Base-by-base conservation (phyloP, 148 eudicot genomes). In the Vaccinium macrocarpon region DNA sequence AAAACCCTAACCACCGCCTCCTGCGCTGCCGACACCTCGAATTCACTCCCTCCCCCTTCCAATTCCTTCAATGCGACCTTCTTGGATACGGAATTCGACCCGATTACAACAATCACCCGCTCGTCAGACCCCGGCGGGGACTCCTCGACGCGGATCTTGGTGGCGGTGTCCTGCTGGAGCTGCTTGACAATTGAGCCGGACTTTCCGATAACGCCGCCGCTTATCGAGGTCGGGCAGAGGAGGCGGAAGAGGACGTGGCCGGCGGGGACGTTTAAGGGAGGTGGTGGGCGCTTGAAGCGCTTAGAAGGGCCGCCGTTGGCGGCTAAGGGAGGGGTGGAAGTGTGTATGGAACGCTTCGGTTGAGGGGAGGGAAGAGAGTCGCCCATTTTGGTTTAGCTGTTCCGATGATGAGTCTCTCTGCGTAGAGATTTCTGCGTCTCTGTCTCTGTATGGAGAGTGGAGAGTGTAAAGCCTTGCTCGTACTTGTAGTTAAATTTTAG, bases 191-290 rank as follows among this genome's bases (percentile, higher is more conserved):
- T 78, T n/a, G 91, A 64, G 42, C 98, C 98, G 15, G 91, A 88
- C 61, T 92, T 95, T 0, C 98, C 98, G 78, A 95, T 95, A 78
- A 95, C 81, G 62, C 88, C 93, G 42, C 98, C 92, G 86, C 92
- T 79, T 38, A 88, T 89, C 0, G 97, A 89, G 4, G 86, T 85
- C 82, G 90, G 95, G 90, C 96, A 93, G 84, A 95, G 88, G 70
- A 95, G 85, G 19, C 92, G 93, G 88, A 94, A 85, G 32, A 90
- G 68, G 12, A 85, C 88, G 86, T 90, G 85, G 71, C 90, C 90
- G 70, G 89, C 27, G 57, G 95, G 90, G 78, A 86, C 76, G 80
- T 38, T 32, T n/a, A 84, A 84, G 23, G 86, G 88, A 51, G 84
- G 87, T 25, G 82, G 87, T 2, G 84, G 83, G 4, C 86, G 83